phyloP scores from a whole-genome alignment of 805 yeast genomes.

The Blastobotrys peoriensis region DNA sequence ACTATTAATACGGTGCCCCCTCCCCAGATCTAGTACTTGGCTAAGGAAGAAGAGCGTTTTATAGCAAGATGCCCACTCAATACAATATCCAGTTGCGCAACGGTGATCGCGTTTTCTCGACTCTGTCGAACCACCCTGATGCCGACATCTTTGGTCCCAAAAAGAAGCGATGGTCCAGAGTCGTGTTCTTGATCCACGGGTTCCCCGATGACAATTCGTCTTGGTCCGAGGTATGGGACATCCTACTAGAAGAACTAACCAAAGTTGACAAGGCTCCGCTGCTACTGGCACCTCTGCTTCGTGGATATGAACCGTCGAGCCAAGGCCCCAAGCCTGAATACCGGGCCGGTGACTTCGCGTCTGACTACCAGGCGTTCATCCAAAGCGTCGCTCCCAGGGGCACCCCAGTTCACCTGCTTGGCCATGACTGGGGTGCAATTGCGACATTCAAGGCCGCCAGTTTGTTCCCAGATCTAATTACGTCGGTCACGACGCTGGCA shows the following conservation, averaged over 20 bases:
- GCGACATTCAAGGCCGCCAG: conserved; percentile 18
- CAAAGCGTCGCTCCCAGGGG: conserved; percentile 12
- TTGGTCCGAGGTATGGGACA: conserved; percentile 16
- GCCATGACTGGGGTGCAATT: conserved; percentile 29
- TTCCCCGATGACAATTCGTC: conserved; percentile 24
- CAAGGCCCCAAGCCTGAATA: conserved; percentile 9
- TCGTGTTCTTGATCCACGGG: conserved; percentile 21
- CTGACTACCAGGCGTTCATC: conserved; percentile 15
- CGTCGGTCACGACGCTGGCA: conserved; percentile 19
- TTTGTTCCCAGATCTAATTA: conserved; percentile 18
- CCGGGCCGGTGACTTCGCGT: conserved; percentile 14
- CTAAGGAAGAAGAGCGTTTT: too few species aligned
- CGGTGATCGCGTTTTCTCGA: background rate
- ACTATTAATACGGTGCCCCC: too few species aligned
- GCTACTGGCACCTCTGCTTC: conserved; percentile 21
- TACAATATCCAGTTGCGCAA: background rate
- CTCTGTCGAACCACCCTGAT: background rate
- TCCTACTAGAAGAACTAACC: background rate
- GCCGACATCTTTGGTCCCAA: background rate
- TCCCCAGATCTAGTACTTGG: too few species aligned
- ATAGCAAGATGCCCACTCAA: background rate
- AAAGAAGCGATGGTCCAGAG: background rate
- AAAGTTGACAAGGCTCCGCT: conserved; percentile 6
- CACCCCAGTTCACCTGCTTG: conserved; percentile 21
- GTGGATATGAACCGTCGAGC: conserved; percentile 25